Conservation (phyloP, 257 asterid genomes). For the Gentiana straminea region DNA sequence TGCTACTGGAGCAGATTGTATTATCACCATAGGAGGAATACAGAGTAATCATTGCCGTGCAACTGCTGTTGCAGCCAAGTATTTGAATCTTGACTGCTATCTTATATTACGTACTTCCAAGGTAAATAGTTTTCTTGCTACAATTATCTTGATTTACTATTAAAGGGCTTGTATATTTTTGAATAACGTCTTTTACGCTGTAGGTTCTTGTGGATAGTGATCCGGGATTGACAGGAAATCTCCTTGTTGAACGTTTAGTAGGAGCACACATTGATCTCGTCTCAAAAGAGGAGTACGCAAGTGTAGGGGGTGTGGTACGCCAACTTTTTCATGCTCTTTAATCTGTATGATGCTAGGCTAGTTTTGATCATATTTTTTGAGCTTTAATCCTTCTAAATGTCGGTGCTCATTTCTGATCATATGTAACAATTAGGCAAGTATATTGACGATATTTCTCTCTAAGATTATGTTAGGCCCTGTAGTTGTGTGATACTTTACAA, state of each 20-base stretch:
- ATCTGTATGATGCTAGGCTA: not conserved
- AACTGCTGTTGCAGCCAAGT: constrained; percentile 93
- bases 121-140: constrained; percentile 28
- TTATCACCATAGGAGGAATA: constrained; percentile 88
- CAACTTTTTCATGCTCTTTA: constrained; percentile 5
- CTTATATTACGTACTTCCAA: constrained; percentile 88
- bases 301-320: constrained; percentile 64
- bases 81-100: constrained; percentile 78
- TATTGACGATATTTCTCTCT: not conserved
- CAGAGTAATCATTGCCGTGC: constrained; percentile 99
- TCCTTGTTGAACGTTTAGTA: constrained; percentile 89
- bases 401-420: not conserved
- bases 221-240: constrained; percentile 97
- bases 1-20: constrained; percentile 79
- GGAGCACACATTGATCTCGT: constrained; percentile 96
- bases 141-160: constrained; percentile 1
- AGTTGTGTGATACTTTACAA: too few species aligned
- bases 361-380: not conserved
- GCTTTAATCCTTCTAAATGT: not conserved
- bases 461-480: too few species aligned
- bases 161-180: constrained; percentile 6
- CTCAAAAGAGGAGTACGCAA: constrained; percentile 86
- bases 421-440: not conserved
- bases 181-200: constrained; percentile 11
- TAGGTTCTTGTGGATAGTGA: constrained; percentile 78